Evolutionary conservation across 2,329 filamentous ascomycete species (phyloP), one percentile per base, ranked within the genome.

Genomic region (Helotiales sp.): DNA sequence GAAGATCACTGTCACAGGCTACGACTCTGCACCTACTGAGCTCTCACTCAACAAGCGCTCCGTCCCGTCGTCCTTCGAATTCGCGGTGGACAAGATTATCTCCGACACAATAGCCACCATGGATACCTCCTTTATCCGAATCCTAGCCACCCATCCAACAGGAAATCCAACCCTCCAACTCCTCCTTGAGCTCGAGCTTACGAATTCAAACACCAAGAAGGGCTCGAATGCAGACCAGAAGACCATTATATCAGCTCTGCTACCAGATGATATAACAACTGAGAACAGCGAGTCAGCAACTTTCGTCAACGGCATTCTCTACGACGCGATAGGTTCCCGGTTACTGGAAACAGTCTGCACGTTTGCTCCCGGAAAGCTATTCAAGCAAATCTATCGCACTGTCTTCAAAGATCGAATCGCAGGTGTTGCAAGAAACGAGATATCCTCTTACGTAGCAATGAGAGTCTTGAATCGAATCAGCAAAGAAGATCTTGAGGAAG

Each of bases 81-180:
- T 83, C 52, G 90, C 92, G 0, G 77, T 95, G 47, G 86, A 89
- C 66, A 93, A 96, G 72, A 88, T 97, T 63, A 90, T 97, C 64
- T 78, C 79, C 42, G 89, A 92, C 66, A 89, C 90, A 49, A 86
- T 91, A 9, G 80, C 86, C 0, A 84, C 83, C 0, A 81, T 97
- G 66, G 91, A 95, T 70, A 82, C 88, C 1, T 90, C 88, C 3
- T 89, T 91, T 67, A 81, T 98, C 27, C 86, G 91, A 27, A 86
- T 95, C 2, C 79, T 99, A 56, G 91, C 93, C 1, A 92, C 87
- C 19, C 93, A 98, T 69, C 91, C 90, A 4, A 90, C 93, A 1
- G 95, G 92, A 48, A 97, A 96, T 68, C 95, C 95, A 0, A 89
- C 92, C 0, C 80, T 99, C n/a, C 95, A 98, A 71, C 81, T 98